Percentiles rank a stretch among this genome's conserved stretches.
phyloP scores from a whole-genome alignment of 441 rosid species.

The Hura crepitans region DNA sequence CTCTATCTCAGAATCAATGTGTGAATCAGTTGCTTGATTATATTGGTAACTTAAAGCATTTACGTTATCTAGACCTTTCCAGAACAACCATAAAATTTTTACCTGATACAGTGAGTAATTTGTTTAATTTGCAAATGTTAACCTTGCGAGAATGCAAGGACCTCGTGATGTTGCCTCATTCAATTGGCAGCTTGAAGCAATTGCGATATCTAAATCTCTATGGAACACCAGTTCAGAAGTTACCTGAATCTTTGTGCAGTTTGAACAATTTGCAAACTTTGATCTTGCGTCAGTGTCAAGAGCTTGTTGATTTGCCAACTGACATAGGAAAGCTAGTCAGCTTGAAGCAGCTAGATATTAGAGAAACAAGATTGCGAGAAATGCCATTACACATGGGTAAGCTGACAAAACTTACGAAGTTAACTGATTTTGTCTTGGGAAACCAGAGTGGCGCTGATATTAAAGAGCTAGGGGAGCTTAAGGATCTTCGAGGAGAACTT shows the following conservation, averaged over 20 bases:
- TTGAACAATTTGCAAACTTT: constrained; percentile 34
- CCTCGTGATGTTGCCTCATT: constrained; percentile 29
- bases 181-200: constrained; percentile 18
- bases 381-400: constrained; percentile 32
- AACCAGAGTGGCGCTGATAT: constrained; percentile 25
- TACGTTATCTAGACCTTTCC: constrained; percentile 4
- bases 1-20: constrained; percentile 24
- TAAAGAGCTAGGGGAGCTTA: constrained; percentile 25
- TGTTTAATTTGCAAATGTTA: constrained; percentile 31
- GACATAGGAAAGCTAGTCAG: constrained; percentile 27
- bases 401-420: constrained; percentile 24
- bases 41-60: constrained; percentile 15
- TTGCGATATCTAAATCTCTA: constrained; percentile 3
- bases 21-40: constrained; percentile 25
- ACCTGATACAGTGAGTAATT: constrained; percentile 26
- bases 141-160: constrained; percentile 22
- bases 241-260: constrained; percentile 26
- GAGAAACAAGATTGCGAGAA: constrained; percentile 26
- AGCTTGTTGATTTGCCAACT: constrained; percentile 24
- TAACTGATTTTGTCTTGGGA: constrained; percentile 31
- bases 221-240: constrained; percentile 20
- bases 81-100: constrained; percentile 24
- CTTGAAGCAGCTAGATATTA: constrained; percentile 33
- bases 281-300: constrained; percentile 22
- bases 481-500: constrained; percentile 24